Conservation (phyloP, 2,329 filamentous ascomycete genomes). For the Xylaria sp. region DNA sequence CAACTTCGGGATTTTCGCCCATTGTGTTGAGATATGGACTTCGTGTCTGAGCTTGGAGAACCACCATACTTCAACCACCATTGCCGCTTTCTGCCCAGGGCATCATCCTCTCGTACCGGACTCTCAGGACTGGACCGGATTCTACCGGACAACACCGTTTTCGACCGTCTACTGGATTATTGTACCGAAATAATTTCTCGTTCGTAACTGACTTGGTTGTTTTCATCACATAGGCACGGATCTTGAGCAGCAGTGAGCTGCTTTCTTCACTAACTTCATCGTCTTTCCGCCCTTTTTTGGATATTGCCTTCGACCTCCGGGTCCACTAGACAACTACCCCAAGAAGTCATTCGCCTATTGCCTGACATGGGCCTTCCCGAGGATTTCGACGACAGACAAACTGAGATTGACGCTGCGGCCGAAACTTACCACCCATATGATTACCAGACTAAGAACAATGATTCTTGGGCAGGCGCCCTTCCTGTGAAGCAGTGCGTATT, state of each 20-base stretch:
- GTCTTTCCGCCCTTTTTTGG: slow-evolving; percentile 16
- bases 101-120: slow-evolving; percentile 6
- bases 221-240: slow-evolving; percentile 18
- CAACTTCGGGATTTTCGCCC: neutral
- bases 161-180: slow-evolving; percentile 6
- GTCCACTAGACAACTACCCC: slow-evolving; percentile 9
- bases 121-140: neutral
- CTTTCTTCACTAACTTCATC: slow-evolving; percentile 19
- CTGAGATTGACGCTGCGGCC: slow-evolving; percentile 54
- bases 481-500: slow-evolving; percentile 78
- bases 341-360: slow-evolving; percentile 36
- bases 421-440: slow-evolving; percentile 67
- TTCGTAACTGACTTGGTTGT: slow-evolving; percentile 19
- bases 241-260: slow-evolving; percentile 29
- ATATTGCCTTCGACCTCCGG: slow-evolving; percentile 17
- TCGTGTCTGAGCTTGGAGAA: neutral
- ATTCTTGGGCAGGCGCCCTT: slow-evolving; percentile 87
- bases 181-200: slow-evolving; percentile 7
- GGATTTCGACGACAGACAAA: slow-evolving; percentile 65
- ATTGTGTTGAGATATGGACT: neutral
- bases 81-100: neutral
- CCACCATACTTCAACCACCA: neutral
- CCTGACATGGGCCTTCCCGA: slow-evolving; percentile 64
- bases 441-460: slow-evolving; percentile 80
- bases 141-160: neutral